Base-by-base conservation (phyloP, 768 basidiomycete species). In the Tulasnella sp. region DNA sequence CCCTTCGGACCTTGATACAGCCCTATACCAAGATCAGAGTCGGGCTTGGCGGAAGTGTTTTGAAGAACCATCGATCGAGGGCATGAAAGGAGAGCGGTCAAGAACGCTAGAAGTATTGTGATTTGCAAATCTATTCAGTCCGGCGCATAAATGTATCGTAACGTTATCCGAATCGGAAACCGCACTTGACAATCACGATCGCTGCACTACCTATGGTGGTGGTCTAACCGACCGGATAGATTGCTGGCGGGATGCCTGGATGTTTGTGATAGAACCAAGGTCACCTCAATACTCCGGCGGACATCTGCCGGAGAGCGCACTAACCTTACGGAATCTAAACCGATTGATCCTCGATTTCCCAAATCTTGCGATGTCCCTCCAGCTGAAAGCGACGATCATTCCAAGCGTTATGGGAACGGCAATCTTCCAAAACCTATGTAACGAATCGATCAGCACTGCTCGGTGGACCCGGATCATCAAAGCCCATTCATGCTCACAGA, bases 371-470 rank as follows among this genome's bases (percentile, higher is more conserved):
- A 73, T 41, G 32, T 73, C 72, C 22, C 62, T 67, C 67, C 66
- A 73, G 37, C 35, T 73, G 47, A 73, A 73, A 4, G 86, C 70
- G 40, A 85, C 83, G 26, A 87, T 77, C 59, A 88, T 80, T 6
- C 35, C 66, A 36, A 69, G 1, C 83, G 88, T 85, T 37, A 88
- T 79, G 0, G 88, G 89, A 0, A 89, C 77, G 0, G 87, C 86
- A 68, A 89, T 84, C 71, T 82, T 80, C 89, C 89, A 90, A 82
- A 90, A 90, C 14, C 69, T 70, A 37, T 62, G 34, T 3, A 26
- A 29, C 16, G 22, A 29, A 67, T n/a, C n/a, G n/a, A n/a, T n/a
- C 11, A 65, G 64, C 22, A 22, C 22, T 32, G 11, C 8, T 8
- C 12, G 3, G 39, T 40, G 16, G n/a, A 26, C 1, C 32, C 3